Evolutionary conservation across 768 basidiomycete species (phyloP).

Genomic region (Daedaleopsis nitida): DNA sequence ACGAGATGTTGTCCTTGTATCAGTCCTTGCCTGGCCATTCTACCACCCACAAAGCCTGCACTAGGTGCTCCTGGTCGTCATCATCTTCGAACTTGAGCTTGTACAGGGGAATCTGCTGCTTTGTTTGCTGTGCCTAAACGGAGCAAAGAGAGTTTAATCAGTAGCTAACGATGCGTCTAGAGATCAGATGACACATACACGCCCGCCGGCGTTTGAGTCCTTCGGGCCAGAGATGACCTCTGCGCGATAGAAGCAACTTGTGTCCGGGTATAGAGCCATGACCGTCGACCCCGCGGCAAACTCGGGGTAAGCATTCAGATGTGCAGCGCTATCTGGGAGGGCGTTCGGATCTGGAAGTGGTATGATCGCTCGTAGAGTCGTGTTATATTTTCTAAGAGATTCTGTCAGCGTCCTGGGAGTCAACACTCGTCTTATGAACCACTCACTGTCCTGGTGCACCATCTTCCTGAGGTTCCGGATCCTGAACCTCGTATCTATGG

Average conservation of each 20-base stretch:
- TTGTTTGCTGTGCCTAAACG: constrained; percentile 15
- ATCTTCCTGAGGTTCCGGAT: constrained; percentile 81
- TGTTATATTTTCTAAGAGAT: constrained; percentile 58
- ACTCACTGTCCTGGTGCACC: constrained; percentile 64
- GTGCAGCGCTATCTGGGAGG: constrained; percentile 55
- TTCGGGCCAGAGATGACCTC: constrained; percentile 74
- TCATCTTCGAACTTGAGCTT: constrained; percentile 89
- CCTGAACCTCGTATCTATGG: constrained; percentile 80
- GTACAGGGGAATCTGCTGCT: constrained; percentile 49
- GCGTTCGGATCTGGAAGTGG: constrained; percentile 78
- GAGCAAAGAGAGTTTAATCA: constrained; percentile 10
- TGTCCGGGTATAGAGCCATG: constrained; percentile 89
- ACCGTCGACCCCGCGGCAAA: constrained; percentile 74
- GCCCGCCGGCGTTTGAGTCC: constrained; percentile 38
- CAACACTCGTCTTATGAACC: not conserved
- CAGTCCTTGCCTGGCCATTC: constrained; percentile 64
- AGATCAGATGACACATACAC: constrained; percentile 38
- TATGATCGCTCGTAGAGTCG: constrained; percentile 70
- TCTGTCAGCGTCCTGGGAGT: not conserved
- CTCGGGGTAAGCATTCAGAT: constrained; percentile 69
- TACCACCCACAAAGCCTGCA: constrained; percentile 79
- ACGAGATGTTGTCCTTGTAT: constrained; percentile 8
- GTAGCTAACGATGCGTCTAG: constrained; percentile 28
- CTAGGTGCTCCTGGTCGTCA: constrained; percentile 78
- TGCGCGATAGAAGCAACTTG: constrained; percentile 88